phyloP scores from a whole-genome alignment of 805 yeast genomes.

The Saccharomycopsis vini region DNA sequence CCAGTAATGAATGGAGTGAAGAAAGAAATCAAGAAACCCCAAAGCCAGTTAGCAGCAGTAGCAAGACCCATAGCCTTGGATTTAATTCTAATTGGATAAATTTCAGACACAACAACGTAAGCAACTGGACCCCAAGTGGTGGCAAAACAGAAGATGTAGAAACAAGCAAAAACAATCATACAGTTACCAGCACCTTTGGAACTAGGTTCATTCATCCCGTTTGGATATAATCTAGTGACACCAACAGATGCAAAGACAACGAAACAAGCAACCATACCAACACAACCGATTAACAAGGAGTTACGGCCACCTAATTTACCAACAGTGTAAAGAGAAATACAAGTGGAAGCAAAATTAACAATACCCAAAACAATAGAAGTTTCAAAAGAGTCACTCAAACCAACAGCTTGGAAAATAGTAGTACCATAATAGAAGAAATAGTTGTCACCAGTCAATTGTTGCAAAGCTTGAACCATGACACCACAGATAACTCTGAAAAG shows the following conservation, averaged over 20 bases:
- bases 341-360: constrained; percentile 49
- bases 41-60: constrained; percentile 52
- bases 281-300: constrained; percentile 41
- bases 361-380: constrained; percentile 53
- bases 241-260: constrained; percentile 47
- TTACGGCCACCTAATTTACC: constrained; percentile 47
- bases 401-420: constrained; percentile 50
- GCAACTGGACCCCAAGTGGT: constrained; percentile 71
- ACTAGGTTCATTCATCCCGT: constrained; percentile 30
- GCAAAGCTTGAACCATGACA: constrained; percentile 48
- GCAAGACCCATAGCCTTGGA: constrained; percentile 50
- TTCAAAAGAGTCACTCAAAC: constrained; percentile 45
- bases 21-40: constrained; percentile 56
- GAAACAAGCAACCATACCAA: constrained; percentile 14
- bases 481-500: constrained; percentile 40
- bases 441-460: constrained; percentile 59
- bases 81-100: constrained; percentile 59
- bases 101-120: constrained; percentile 57
- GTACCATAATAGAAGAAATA: constrained; percentile 63
- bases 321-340: constrained; percentile 42
- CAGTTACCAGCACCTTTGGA: constrained; percentile 48
- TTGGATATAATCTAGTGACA: constrained; percentile 24
- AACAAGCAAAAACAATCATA: constrained; percentile 58
- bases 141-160: constrained; percentile 60
- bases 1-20: constrained; percentile 60